Conservation (phyloP, 306 rosid species). For the Cicer yamashitae region DNA sequence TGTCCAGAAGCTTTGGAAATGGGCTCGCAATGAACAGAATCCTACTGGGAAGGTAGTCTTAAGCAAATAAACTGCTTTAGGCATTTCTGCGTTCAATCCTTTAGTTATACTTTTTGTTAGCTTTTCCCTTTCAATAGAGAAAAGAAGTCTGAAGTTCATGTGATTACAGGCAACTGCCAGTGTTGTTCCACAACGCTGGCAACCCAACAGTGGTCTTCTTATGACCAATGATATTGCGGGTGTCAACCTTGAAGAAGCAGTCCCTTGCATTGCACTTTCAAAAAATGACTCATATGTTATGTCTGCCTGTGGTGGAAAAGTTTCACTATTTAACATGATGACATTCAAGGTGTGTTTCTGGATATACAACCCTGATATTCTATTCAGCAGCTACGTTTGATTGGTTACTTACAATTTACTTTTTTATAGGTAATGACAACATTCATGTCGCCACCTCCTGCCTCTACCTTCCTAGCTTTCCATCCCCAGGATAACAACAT, state of each 20-base stretch:
- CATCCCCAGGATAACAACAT: slow-evolving; percentile 89
- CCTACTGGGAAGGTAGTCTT: slow-evolving; percentile 72
- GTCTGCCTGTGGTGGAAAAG: slow-evolving; percentile 89
- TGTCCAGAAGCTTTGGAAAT: slow-evolving; percentile 84
- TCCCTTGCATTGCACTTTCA: slow-evolving; percentile 83
- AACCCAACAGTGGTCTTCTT: slow-evolving; percentile 78
- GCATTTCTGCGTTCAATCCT: slow-evolving; percentile 20
- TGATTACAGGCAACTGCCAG: slow-evolving; percentile 81
- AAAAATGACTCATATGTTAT: slow-evolving; percentile 85
- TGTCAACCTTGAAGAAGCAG: slow-evolving; percentile 83
- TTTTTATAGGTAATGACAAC: slow-evolving; percentile 74
- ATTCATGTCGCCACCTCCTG: slow-evolving; percentile 79
- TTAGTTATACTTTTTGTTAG: slow-evolving; percentile 31
- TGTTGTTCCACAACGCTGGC: slow-evolving; percentile 89
- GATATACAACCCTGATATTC: slow-evolving; percentile 23
- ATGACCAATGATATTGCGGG: slow-evolving; percentile 79
- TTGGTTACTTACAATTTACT: slow-evolving; percentile 25
- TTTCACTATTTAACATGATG: slow-evolving; percentile 81
- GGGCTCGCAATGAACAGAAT: slow-evolving; percentile 75
- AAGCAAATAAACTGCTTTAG: slow-evolving; percentile 21
- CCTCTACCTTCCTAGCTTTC: slow-evolving; percentile 80
- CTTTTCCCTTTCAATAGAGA: slow-evolving; percentile 35
- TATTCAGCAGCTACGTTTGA: slow-evolving; percentile 28
- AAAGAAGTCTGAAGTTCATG: slow-evolving; percentile 48
- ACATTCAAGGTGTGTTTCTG: slow-evolving; percentile 67